A percentile compares a stretch with the other conserved stretches of the same genome.
Conservation (phyloP, 2,329 filamentous ascomycete species). For the Chrysosporium keratinophilum region DNA sequence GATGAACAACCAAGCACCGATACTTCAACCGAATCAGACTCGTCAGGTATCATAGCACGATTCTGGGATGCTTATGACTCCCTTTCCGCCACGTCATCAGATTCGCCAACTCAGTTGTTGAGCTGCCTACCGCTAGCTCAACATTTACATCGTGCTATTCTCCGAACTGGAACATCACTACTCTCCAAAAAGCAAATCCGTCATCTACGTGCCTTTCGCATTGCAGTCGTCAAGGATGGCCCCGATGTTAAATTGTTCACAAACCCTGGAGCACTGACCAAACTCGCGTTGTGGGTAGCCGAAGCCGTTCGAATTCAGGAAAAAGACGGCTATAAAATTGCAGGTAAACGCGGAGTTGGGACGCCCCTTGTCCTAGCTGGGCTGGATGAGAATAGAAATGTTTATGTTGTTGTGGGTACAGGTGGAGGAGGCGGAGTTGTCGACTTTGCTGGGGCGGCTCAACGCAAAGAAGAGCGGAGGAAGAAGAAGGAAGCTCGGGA, state of each 20-base stretch:
- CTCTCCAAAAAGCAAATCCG: conserved; percentile 92
- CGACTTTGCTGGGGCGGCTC: conserved; percentile 54
- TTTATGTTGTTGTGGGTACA: conserved; percentile 88
- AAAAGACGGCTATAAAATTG: conserved; percentile 51
- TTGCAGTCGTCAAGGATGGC: conserved; percentile 91
- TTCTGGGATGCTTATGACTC: conserved; percentile 53
- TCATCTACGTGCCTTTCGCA: conserved; percentile 81
- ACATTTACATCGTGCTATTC: conserved; percentile 81
- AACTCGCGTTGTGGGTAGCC: conserved; percentile 85
- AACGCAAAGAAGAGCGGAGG: conserved; percentile 54
- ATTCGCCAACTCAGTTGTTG: conserved; percentile 48
- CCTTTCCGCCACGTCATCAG: conserved; percentile 35
- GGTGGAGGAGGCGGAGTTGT: conserved; percentile 73
- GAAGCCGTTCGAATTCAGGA: conserved; percentile 89
- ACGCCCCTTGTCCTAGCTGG: conserved; percentile 85
- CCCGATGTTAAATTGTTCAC: conserved; percentile 86
- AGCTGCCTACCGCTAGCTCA: conserved; percentile 74
- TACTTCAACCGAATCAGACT: conserved; percentile 20
- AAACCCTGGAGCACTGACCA: conserved; percentile 84
- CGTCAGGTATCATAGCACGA: conserved; percentile 33
- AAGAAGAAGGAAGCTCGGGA: conserved; percentile 54
- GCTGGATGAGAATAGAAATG: conserved; percentile 72
- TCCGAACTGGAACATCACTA: conserved; percentile 80
- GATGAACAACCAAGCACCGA: conserved; percentile 19
- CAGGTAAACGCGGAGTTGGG: conserved; percentile 39